phyloP scores from a whole-genome alignment of 148 eudicot species.

The Pouteria glomerata region DNA sequence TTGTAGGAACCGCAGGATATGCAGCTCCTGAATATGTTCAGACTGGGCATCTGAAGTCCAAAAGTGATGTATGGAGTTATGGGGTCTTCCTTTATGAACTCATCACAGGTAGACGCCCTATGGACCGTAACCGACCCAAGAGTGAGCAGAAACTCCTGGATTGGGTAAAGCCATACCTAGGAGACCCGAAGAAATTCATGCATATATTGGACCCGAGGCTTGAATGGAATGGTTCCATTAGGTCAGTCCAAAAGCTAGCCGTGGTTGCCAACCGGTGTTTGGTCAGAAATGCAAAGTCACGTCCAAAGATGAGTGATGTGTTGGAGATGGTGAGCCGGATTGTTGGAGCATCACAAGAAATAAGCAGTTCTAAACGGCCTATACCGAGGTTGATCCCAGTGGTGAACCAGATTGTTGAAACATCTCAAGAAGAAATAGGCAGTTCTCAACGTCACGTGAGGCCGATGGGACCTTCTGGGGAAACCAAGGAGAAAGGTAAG shows the following conservation, averaged over 20 bases:
- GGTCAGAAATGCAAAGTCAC: constrained; percentile 43
- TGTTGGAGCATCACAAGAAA: constrained; percentile 33
- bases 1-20: constrained; percentile 72
- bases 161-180: constrained; percentile 54
- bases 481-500: constrained; percentile 18
- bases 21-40: constrained; percentile 87
- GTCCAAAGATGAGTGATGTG: constrained; percentile 79
- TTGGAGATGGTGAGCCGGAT: constrained; percentile 41
- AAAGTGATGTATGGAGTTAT: constrained; percentile 63
- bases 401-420: too few relatives aligned
- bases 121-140: constrained; percentile 56
- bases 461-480: too few relatives aligned
- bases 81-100: constrained; percentile 72
- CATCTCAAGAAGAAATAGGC: too few relatives aligned
- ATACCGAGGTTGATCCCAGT: not conserved
- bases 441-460: too few relatives aligned
- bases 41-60: constrained; percentile 58
- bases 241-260: constrained; percentile 50
- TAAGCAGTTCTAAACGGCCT: constrained; percentile 18
- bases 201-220: constrained; percentile 53
- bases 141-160: constrained; percentile 55
- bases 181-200: constrained; percentile 38
- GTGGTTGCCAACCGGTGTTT: constrained; percentile 54
- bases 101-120: constrained; percentile 58
- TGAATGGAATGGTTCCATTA: constrained; percentile 36